Conservation (phyloP, 768 basidiomycete genomes). For the Baorangia bicolor region DNA sequence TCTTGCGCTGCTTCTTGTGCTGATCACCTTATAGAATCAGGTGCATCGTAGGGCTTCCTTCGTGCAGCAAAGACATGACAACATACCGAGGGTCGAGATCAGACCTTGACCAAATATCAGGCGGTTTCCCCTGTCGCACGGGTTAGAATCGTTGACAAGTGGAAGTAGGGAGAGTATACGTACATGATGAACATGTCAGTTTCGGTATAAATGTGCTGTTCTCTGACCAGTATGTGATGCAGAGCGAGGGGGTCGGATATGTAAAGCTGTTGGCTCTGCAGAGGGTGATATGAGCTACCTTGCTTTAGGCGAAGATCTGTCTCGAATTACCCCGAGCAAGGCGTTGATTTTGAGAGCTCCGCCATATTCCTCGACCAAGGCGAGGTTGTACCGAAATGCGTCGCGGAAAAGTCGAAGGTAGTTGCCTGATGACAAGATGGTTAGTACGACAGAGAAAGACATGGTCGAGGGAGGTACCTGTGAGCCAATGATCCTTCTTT, state of each 20-base stretch:
- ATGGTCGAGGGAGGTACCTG: slow-evolving; percentile 16
- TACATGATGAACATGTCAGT: slow-evolving; percentile 36
- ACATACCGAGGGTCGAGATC: slow-evolving; percentile 37
- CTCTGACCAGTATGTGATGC: slow-evolving; percentile 38
- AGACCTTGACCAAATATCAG: slow-evolving; percentile 40
- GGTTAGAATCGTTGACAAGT: background rate
- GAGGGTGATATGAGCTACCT: background rate
- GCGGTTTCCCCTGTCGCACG: slow-evolving; percentile 20
- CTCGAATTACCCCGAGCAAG: slow-evolving; percentile 31
- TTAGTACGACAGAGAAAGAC: background rate
- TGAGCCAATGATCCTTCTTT: slow-evolving; percentile 36
- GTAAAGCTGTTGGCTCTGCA: slow-evolving; percentile 32
- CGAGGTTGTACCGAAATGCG: slow-evolving; percentile 32
- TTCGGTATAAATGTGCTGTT: slow-evolving; percentile 38
- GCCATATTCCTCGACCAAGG: slow-evolving; percentile 32
- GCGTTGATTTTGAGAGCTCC: slow-evolving; percentile 36
- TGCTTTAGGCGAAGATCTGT: background rate
- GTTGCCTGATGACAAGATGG: slow-evolving; percentile 27
- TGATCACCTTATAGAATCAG: slow-evolving; percentile 22
- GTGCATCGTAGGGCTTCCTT: background rate
- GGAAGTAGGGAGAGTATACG: background rate
- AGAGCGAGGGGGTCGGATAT: slow-evolving; percentile 39
- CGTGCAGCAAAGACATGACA: background rate
- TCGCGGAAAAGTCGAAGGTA: slow-evolving; percentile 34
- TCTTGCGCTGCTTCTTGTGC: slow-evolving; percentile 33